Conservation (phyloP, 2,329 filamentous ascomycete species). For the Aspergillus sp. region DNA sequence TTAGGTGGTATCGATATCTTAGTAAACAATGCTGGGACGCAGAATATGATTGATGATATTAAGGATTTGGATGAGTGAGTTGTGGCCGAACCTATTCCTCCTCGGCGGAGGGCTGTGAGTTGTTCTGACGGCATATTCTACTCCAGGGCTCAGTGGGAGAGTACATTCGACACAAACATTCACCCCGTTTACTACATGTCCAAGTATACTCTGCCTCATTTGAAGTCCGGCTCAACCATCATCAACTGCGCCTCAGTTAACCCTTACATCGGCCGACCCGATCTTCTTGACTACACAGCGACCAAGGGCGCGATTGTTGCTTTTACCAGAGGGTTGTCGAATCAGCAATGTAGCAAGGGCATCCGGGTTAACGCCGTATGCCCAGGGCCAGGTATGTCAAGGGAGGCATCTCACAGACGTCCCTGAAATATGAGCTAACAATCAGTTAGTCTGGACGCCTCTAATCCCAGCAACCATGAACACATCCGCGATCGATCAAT, state of each 20-base stretch:
- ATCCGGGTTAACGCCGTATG: slow-evolving; percentile 77
- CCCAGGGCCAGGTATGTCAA: slow-evolving; percentile 61
- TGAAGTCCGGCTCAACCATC: slow-evolving; percentile 72
- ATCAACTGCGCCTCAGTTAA: slow-evolving; percentile 88
- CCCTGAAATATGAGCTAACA: background rate
- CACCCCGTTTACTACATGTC: slow-evolving; percentile 78
- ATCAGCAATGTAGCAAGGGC: slow-evolving; percentile 69
- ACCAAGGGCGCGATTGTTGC: slow-evolving; percentile 72
- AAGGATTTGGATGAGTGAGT: slow-evolving; percentile 65
- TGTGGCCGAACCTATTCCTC: background rate
- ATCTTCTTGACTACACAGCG: slow-evolving; percentile 78
- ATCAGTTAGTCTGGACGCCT: slow-evolving; percentile 66
- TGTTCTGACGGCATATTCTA: background rate
- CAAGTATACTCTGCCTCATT: slow-evolving; percentile 73
- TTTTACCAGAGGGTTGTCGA: slow-evolving; percentile 75
- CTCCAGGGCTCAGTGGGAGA: slow-evolving; percentile 70
- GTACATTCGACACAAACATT: slow-evolving; percentile 81
- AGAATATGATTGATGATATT: slow-evolving; percentile 73
- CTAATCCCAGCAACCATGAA: slow-evolving; percentile 73
- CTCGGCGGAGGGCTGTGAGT: background rate
- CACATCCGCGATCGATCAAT: slow-evolving; percentile 68
- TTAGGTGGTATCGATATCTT: slow-evolving; percentile 71
- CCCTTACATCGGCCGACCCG: slow-evolving; percentile 75
- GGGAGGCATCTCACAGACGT: background rate
- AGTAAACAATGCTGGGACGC: slow-evolving; percentile 68